Conservation (phyloP, 768 basidiomycete genomes). For the Psilocybe tampanensis region DNA sequence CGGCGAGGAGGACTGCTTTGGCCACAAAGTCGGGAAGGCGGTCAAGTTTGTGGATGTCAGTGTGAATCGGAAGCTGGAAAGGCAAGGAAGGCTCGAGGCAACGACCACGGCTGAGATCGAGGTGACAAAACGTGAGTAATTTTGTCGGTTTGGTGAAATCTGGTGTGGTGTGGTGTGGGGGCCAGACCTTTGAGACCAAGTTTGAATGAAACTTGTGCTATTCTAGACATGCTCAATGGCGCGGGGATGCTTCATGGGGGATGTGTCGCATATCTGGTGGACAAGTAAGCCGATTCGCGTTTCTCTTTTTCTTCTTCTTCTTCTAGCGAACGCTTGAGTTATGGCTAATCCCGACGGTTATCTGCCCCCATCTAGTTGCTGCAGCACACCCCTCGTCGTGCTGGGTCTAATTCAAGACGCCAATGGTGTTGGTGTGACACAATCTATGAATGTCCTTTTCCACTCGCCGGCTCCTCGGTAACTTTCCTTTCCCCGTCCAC, state of each 20-base stretch:
- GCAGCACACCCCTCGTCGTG: slow-evolving; percentile 67
- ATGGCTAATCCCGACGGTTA: background rate
- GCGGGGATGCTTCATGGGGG: slow-evolving; percentile 80
- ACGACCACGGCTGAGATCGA: slow-evolving; percentile 62
- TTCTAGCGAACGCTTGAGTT: background rate
- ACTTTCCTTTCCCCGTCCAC: slow-evolving; percentile 29
- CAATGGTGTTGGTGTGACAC: slow-evolving; percentile 78
- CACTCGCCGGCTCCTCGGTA: slow-evolving; percentile 69
- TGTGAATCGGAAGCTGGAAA: slow-evolving; percentile 46
- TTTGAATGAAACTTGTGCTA: slow-evolving; percentile 1
- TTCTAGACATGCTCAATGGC: slow-evolving; percentile 71
- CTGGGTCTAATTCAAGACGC: slow-evolving; percentile 59
- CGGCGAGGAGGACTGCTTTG: slow-evolving; percentile 63
- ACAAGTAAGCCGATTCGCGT: slow-evolving; percentile 60
- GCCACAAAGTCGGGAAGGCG: slow-evolving; percentile 57
- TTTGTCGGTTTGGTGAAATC: background rate
- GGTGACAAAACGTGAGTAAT: slow-evolving; percentile 59
- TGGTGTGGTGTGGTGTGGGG: too few relatives aligned
- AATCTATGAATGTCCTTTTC: slow-evolving; percentile 69
- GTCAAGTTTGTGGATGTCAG: slow-evolving; percentile 65
- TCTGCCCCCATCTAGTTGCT: slow-evolving; percentile 51
- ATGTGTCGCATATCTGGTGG: slow-evolving; percentile 71
- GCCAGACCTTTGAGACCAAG: too few relatives aligned
- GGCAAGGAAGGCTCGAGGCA: slow-evolving; percentile 58
- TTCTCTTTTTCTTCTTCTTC: too few relatives aligned